Base-by-base conservation (phyloP, 148 eudicot species). In the Dianthus caryophyllus region DNA sequence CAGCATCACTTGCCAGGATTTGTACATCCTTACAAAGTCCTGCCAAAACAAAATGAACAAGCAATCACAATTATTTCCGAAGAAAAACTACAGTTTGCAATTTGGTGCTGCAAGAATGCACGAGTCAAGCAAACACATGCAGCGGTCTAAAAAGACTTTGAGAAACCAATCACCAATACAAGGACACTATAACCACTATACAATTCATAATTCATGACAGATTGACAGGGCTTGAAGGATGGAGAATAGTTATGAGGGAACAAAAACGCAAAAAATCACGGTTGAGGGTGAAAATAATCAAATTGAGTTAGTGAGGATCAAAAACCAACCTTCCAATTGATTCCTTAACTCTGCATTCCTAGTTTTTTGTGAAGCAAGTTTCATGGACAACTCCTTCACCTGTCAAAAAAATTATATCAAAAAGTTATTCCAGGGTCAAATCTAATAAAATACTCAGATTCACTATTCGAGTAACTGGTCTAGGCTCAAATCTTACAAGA, bases 331-430 rank as follows among this genome's bases (percentile, higher is more conserved):
- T 85, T 86, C 97, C 76, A 83, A 83, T 30, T 95, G 99, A 77
- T 75, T 85, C 73, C 88, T 82, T 76, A 95, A 86, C 75, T 90
- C 94, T 10, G 84, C 78, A 78, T 90, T 86, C 71, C 88, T 96
- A 68, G 96, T 74, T 77, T 84, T 95, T 82, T 90, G 97, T 77
- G 81, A 78, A 76, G 96, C 85, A 72, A 95, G 94, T 71, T 91
- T 95, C 90, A 90, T 85, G 20, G 82, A 81, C 74, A 95, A 78
- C 75, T 95, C 97, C 50, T 87, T 87, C 77, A 95, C 88, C 99
- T 90, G 88, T 73, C 52, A 81, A 51, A 20, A 39, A 27, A 67
- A 70, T 54, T 7, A 14, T 22, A 33, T 5, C 30, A 44, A 66
- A 21, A n/a, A n/a, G 10, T 33, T 8, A 39, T 9, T 17, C 50